Percentiles rank a stretch among this genome's conserved stretches.
Conservation (phyloP, 257 asterid genomes). For the Nemophila menziesii region DNA sequence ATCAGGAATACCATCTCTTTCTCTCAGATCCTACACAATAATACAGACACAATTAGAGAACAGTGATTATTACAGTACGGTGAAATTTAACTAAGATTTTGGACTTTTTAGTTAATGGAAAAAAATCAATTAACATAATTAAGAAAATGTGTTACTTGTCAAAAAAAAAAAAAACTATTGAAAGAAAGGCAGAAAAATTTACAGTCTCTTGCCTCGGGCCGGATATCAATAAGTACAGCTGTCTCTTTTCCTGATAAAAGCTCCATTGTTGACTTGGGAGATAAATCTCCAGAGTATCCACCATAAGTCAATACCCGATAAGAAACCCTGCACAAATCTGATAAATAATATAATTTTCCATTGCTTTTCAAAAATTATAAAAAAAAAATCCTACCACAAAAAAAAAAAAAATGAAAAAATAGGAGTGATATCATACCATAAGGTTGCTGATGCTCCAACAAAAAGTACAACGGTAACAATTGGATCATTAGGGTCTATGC, state of each 20-base stretch:
- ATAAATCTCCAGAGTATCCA: conserved; percentile 91
- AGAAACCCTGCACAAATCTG: conserved; percentile 96
- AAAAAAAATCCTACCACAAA: conserved; percentile 2
- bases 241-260: conserved; percentile 56
- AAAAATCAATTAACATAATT: conserved; percentile 1
- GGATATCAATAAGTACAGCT: conserved; percentile 72
- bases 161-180: neutral
- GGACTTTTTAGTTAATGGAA: neutral
- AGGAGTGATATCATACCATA: conserved; percentile 53
- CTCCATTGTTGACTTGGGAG: conserved; percentile 58
- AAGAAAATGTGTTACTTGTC: neutral
- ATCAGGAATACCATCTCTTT: conserved; percentile 91
- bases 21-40: conserved; percentile 63
- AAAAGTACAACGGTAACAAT: conserved; percentile 52
- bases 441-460: conserved; percentile 55
- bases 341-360: conserved; percentile 62
- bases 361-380: conserved; percentile 13
- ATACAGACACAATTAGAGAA: conserved; percentile 17
- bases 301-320: conserved; percentile 58
- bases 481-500: conserved; percentile 79
- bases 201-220: conserved; percentile 84
- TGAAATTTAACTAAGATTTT: neutral
- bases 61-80: neutral
- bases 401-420: conserved; percentile 11
- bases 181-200: conserved; percentile 20